Evolutionary conservation across 164 flowering plant species (phyloP), one percentile per base, ranked within the genome.

Genomic region (Magnolia kwangsiensis): DNA sequence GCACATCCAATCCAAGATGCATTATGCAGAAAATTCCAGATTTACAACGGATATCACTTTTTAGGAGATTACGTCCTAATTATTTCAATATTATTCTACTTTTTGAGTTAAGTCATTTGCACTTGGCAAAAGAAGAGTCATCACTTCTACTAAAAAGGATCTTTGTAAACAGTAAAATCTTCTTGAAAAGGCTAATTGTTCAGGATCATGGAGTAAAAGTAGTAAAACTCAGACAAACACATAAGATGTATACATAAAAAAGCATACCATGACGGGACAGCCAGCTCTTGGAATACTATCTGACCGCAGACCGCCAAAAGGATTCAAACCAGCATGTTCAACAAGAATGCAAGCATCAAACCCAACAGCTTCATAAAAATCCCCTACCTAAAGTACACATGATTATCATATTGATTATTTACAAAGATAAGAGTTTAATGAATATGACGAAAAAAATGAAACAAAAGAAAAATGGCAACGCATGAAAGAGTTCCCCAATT

Each of bases 301-400:
- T 14, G 94, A 73, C 21, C 95, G 92, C 78, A 89, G 73, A 76
- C 99, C 99, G 79, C 99, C 97, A 85, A 92, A 90, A 72, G 99
- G 99, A 85, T 96, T 96, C 74, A 96, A 81, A 73, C 99, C 99
- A 79, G 99, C 99, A 89, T 90, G 89, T 79, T 96, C 99, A 77
- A 96, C 99, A 78, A 96, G 96, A 79, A 96, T 68, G 64, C 99
- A 96, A 72, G 99, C 99, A 89, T 96, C 99, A 71, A 94, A 84
- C 29, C 99, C 99, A 68, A 94, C 83, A 29, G 99, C 97, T 88
- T 96, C 99, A 85, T 96, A 96, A 80, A 96, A 96, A 3, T 96
- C 99, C 16, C 99, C 99, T 69, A 96, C 99, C 99, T 96, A 82
- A 63, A 78, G 69, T 6, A 69, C 20, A 72, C 81, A 76, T 5